Evolutionary conservation across 257 asterid genomes (phyloP).

Genomic region (Penstemon barbatus): DNA sequence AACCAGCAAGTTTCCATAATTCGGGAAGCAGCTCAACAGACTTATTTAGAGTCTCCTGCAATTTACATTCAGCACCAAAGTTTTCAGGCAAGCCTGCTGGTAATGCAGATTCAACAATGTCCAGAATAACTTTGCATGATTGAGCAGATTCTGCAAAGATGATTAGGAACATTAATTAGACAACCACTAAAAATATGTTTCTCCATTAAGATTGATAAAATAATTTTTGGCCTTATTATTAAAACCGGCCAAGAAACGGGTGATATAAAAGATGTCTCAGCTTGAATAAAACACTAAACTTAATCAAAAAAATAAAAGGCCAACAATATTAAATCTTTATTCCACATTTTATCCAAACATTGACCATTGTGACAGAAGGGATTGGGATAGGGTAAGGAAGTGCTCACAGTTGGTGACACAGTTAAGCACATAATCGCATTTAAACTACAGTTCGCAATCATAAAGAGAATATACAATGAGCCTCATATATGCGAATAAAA

Average conservation of each 20-base stretch:
- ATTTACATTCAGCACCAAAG: constrained; percentile 75
- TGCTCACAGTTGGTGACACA: too few relatives aligned
- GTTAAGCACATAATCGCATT: too few relatives aligned
- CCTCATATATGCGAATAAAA: constrained; percentile 13
- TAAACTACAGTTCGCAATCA: constrained; percentile 1
- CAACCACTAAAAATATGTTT: constrained; percentile 19
- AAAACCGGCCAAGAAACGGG: background rate
- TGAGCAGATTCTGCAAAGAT: constrained; percentile 95
- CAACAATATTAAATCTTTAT: constrained; percentile 5
- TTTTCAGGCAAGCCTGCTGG: constrained; percentile 91
- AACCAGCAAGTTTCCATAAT: constrained; percentile 77
- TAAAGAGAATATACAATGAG: background rate
- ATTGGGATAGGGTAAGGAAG: background rate
- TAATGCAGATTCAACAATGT: constrained; percentile 81
- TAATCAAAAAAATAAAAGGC: constrained; percentile 17
- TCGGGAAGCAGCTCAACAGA: constrained; percentile 90
- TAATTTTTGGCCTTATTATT: background rate
- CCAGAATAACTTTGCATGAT: constrained; percentile 90
- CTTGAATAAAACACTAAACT: background rate
- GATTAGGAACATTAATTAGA: constrained; percentile 38
- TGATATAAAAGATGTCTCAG: constrained; percentile 2
- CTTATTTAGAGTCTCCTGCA: constrained; percentile 80
- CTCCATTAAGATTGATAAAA: constrained; percentile 19
- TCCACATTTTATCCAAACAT: constrained; percentile 12
- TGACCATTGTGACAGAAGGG: background rate